A percentile compares a stretch with the other conserved stretches of the same genome.
Conservation (phyloP, 2,329 filamentous ascomycete genomes). For the Fusarium decemcellulare region DNA sequence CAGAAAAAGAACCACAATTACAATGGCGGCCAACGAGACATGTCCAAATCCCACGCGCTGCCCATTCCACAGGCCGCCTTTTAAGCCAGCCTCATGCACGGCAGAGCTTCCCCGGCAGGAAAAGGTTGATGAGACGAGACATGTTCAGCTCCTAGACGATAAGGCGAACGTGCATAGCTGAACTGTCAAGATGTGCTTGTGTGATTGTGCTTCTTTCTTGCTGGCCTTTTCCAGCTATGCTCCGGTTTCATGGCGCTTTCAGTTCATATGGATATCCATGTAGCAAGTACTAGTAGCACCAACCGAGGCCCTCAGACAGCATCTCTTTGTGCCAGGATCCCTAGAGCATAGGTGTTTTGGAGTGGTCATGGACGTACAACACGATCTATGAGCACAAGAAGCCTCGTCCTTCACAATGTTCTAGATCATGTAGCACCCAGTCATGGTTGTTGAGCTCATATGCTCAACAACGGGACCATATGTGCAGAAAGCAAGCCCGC, state of each 20-base stretch:
- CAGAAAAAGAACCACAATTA: constrained; percentile 4
- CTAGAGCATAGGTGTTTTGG: constrained; percentile 15
- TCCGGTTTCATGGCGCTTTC: neutral
- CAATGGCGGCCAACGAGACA: constrained; percentile 19
- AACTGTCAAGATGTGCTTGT: neutral
- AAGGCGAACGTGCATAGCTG: constrained; percentile 12
- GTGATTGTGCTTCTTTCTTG: neutral
- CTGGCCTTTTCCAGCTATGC: neutral
- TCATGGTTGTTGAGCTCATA: constrained; percentile 7
- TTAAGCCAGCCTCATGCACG: constrained; percentile 37
- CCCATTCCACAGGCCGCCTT: constrained; percentile 17
- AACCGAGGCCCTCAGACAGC: neutral
- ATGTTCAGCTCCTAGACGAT: constrained; percentile 11
- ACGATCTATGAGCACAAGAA: constrained; percentile 26
- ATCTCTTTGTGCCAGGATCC: constrained; percentile 1
- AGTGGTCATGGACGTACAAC: constrained; percentile 23
- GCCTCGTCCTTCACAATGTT: constrained; percentile 28
- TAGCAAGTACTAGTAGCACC: neutral
- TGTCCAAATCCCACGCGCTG: neutral
- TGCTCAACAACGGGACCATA: constrained; percentile 7
- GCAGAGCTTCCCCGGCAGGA: constrained; percentile 9
- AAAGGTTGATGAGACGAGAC: constrained; percentile 25
- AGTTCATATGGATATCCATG: neutral
- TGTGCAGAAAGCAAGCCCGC: neutral
- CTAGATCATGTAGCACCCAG: constrained; percentile 38